Base-by-base conservation (phyloP, 2,329 filamentous ascomycete species). In the Alternaria atra region DNA sequence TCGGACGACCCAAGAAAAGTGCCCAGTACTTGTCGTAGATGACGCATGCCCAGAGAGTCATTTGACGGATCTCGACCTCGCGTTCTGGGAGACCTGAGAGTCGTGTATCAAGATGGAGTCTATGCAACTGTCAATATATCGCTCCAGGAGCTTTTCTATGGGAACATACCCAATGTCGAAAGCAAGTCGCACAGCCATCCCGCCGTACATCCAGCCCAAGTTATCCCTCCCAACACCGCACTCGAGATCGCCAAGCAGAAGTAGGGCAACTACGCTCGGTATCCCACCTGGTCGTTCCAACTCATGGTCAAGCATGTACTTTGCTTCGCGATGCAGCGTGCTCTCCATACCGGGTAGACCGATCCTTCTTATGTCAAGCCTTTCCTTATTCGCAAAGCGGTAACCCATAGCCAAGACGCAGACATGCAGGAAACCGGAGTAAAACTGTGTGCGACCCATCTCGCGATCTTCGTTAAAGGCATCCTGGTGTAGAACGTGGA, bases 11-110 rank as follows among this genome's bases (percentile, higher is more conserved):
- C 6, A 86, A 77, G 65, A 85, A 84, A n/a, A 86, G 73, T 0
- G 84, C 82, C 84, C 84, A 86, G 63, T 85, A 60, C 68, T 83
- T 82, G 74, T 86, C 84, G 58, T 84, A 84, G 60, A 85, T 81
- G 6, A 85, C 80, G 58, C 83, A 85, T 1, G 84, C 84, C 63
- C 81, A 79, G 68, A 86, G 81, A 12, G 80, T 82, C 80, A 84
- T 84, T 48, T 83, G 84, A 5, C 84, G 78, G 50, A 84, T 82
- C 34, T 81, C 77, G 4, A 80, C 76, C 60, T 86, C 85, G 13
- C 79, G 77, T 23, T 84, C 81, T 5, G 80, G 74, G 32, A 85
- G 77, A 4, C 79, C 81, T 40, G 79, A 78, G 29, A 73, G 72
- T 34, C 78, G 71, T 44, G 79, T 80, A 67, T 84, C 80, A 6